Base-by-base conservation (phyloP, 495 filamentous ascomycete species). In the Penicillium fimorum region DNA sequence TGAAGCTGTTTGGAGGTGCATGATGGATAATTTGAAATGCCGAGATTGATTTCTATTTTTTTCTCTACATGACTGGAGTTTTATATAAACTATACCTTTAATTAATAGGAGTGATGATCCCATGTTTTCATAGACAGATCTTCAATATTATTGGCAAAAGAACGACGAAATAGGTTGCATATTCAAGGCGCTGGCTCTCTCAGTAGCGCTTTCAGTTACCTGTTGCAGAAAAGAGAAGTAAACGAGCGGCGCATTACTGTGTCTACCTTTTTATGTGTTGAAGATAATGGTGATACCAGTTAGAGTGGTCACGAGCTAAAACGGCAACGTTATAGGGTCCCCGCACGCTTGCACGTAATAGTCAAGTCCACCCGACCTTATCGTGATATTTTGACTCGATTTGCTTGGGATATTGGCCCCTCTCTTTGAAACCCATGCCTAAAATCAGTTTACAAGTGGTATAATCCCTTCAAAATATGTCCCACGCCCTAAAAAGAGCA, bases 1-100 rank as follows among this genome's bases (percentile, higher is more conserved):
- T 3, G 37, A 43, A 7, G 22, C 35, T 32, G 35, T 49, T 27
- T 56, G 53, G 53, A 56, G 24, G 33, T n/a, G 35, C 4, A 56
- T 56, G 53, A 37, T 18, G n/a, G 44, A 49, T 30, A 27, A 27
- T 25, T 33, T 56, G 45, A 33, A 42, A 13, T 56, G 45, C 25
- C 49, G 45, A 56, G 3, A 13, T 52, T 52, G 27, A 11, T 35
- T 46, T 10, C n/a, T 18, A 10, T 25, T 45, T 2, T 17, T 32
- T 45, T 17, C 13, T 47, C n/a, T 35, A 4, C 32, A 29, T 22
- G 42, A 24, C 52, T 29, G 52, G 43, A 47, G n/a, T n/a, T n/a
- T n/a, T n/a, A n/a, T 17, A 8, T 43, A 13, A 24, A 43, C 18
- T 43, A 38, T 38, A 38, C 17, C 13, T 17, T 38, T 38, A 38